phyloP scores from a whole-genome alignment of 176 grass and related monocot genomes.

The Avena eriantha region DNA sequence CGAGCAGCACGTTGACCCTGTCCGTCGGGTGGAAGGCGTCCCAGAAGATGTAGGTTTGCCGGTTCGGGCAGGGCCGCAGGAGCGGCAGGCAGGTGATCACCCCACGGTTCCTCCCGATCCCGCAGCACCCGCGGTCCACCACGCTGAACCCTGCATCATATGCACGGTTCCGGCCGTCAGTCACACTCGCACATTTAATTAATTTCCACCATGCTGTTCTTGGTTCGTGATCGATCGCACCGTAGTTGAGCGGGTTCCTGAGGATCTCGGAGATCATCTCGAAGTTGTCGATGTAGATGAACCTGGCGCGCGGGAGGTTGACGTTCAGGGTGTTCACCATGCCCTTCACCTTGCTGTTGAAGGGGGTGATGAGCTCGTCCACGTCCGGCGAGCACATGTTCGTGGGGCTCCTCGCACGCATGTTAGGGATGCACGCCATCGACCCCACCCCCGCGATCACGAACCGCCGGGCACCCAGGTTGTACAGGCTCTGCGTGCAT shows the following conservation, averaged over 20 bases:
- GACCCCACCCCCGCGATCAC: slow-evolving; percentile 79
- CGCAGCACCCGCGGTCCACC: slow-evolving; percentile 82
- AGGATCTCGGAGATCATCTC: slow-evolving; percentile 81
- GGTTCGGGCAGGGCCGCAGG: slow-evolving; percentile 70
- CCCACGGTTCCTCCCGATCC: slow-evolving; percentile 77
- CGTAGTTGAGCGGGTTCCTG: slow-evolving; percentile 63
- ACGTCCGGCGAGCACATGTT: slow-evolving; percentile 78
- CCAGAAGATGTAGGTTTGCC: slow-evolving; percentile 88
- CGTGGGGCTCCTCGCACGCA: slow-evolving; percentile 54
- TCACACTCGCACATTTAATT: no score
- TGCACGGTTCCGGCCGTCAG: neutral
- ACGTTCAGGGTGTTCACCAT: slow-evolving; percentile 75
- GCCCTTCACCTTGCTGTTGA: slow-evolving; percentile 75
- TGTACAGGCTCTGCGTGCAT: slow-evolving; percentile 64
- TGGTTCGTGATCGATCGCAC: slow-evolving; percentile 40
- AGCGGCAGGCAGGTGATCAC: slow-evolving; percentile 92
- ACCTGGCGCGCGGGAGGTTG: slow-evolving; percentile 65
- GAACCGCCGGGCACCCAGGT: slow-evolving; percentile 73
- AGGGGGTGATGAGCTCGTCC: slow-evolving; percentile 82
- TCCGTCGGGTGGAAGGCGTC: slow-evolving; percentile 97
- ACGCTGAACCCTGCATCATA: slow-evolving; percentile 65
- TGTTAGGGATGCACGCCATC: slow-evolving; percentile 95
- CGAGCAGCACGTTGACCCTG: slow-evolving; percentile 80
- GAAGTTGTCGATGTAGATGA: slow-evolving; percentile 89
- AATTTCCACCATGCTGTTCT: no score